Conservation (phyloP, 2,329 filamentous ascomycete species). For the Ophiostoma populinum region DNA sequence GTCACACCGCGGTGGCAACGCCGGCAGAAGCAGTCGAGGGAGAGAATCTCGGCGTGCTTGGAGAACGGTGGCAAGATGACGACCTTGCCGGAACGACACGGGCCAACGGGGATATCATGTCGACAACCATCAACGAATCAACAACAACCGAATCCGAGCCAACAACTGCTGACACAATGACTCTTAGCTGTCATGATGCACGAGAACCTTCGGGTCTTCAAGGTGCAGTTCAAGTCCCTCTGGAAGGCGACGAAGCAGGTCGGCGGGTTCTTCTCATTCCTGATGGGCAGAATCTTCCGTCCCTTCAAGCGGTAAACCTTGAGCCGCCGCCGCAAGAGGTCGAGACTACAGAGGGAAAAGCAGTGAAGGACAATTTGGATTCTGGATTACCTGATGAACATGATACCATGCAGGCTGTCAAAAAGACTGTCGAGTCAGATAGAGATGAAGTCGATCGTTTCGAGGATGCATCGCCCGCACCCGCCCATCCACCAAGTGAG, state of each 20-base stretch:
- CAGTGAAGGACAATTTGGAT: slow-evolving; percentile 1
- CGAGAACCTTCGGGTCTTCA: slow-evolving; percentile 1
- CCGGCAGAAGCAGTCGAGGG: neutral
- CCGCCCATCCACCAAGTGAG: neutral
- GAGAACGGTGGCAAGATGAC: neutral
- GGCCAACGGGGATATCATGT: slow-evolving; percentile 1
- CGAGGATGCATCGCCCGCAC: neutral
- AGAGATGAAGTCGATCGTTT: slow-evolving; percentile 3
- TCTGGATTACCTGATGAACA: slow-evolving; percentile 2
- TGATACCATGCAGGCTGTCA: neutral
- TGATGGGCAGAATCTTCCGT: neutral
- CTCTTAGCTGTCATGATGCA: neutral
- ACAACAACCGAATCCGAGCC: slow-evolving; percentile 1
- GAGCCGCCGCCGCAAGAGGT: neutral
- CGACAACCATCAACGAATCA: too few relatives aligned
- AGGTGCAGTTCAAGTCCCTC: slow-evolving; percentile 3
- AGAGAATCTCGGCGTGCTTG: neutral
- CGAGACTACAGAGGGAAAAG: neutral
- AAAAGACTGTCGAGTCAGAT: neutral
- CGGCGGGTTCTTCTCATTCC: slow-evolving; percentile 2
- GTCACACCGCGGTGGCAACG: neutral
- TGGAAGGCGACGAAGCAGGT: slow-evolving; percentile 3
- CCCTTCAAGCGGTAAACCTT: slow-evolving; percentile 3
- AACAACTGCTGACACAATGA: slow-evolving; percentile 3
- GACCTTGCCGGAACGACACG: neutral